These are phyloP conservation scores for Silene uniflora DNA, from an alignment of 148 eudicot genomes.

Conservation along the genomic window DNA sequence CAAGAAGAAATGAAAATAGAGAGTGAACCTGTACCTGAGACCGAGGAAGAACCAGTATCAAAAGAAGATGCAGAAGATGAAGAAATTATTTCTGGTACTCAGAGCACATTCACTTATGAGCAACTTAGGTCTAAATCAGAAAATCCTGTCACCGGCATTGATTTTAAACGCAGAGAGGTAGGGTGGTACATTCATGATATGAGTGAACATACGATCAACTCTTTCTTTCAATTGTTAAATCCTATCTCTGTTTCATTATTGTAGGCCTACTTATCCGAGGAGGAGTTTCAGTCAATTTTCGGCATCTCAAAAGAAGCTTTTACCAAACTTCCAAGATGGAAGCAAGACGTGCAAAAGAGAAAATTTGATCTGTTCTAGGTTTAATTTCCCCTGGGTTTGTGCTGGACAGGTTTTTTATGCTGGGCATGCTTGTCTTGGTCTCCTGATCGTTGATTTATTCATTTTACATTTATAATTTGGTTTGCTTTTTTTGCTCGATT, in stretches of 20 bases:
- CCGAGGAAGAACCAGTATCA: constrained; percentile 48
- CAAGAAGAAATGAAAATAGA: constrained; percentile 45
- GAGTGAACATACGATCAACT: background rate
- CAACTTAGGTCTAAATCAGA: constrained; percentile 75
- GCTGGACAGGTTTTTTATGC: background rate
- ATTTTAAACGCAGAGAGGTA: constrained; percentile 97
- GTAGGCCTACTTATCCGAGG: constrained; percentile 86
- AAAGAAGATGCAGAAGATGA: constrained; percentile 53
- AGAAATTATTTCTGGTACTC: constrained; percentile 53
- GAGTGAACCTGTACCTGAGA: constrained; percentile 37
- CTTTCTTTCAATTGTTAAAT: background rate
- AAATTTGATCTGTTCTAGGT: constrained; percentile 81
- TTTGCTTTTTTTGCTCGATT: constrained; percentile 5
- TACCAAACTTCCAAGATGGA: constrained; percentile 88
- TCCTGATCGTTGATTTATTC: background rate
- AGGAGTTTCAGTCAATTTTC: constrained; percentile 71
- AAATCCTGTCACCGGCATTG: constrained; percentile 90
- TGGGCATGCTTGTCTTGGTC: constrained; percentile 1
- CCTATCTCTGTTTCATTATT: constrained; percentile 13
- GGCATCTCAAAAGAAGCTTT: constrained; percentile 72
- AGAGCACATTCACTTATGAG: constrained; percentile 71
- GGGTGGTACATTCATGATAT: constrained; percentile 28
- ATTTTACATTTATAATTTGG: background rate
- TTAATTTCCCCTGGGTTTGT: background rate
- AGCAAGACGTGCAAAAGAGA: constrained; percentile 92